Conservation (phyloP, 164 flowering plant species). For the Hamamelis virginiana region DNA sequence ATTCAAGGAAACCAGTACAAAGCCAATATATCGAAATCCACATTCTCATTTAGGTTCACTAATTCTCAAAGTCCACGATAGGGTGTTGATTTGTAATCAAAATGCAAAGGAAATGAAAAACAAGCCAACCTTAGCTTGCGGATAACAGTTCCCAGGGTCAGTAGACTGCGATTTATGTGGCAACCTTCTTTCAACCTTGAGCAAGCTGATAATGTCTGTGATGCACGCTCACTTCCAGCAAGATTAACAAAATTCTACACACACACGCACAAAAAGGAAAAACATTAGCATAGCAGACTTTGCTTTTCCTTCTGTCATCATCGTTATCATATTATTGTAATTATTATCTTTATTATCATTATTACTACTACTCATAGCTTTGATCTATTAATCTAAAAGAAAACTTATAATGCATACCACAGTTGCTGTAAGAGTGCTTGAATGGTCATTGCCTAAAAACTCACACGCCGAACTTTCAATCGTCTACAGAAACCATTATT, state of each 20-base stretch:
- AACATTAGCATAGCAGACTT: not conserved
- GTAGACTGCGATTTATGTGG: slow-evolving; percentile 22
- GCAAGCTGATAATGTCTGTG: slow-evolving; percentile 15
- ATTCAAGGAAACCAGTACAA: not conserved
- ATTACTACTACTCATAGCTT: not conserved
- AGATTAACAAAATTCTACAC: slow-evolving; percentile 19
- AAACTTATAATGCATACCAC: slow-evolving; percentile 31
- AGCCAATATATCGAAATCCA: not conserved
- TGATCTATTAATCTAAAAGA: not conserved
- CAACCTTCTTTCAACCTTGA: slow-evolving; percentile 17
- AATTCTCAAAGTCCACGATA: not conserved
- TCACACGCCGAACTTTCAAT: slow-evolving; percentile 44
- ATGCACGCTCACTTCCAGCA: slow-evolving; percentile 26
- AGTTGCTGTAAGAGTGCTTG: slow-evolving; percentile 41
- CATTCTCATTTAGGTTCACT: not conserved
- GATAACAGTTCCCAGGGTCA: slow-evolving; percentile 21
- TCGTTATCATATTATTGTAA: not conserved
- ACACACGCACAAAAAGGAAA: not conserved
- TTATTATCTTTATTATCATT: not conserved
- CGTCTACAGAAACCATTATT: slow-evolving; percentile 28
- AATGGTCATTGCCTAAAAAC: slow-evolving; percentile 30
- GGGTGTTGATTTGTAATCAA: not conserved
- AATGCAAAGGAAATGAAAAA: not conserved
- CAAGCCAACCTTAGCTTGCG: slow-evolving; percentile 20
- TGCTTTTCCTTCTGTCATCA: not conserved